phyloP scores from a whole-genome alignment of 2,329 filamentous ascomycete genomes.

The Arthrobotrys sinensis region DNA sequence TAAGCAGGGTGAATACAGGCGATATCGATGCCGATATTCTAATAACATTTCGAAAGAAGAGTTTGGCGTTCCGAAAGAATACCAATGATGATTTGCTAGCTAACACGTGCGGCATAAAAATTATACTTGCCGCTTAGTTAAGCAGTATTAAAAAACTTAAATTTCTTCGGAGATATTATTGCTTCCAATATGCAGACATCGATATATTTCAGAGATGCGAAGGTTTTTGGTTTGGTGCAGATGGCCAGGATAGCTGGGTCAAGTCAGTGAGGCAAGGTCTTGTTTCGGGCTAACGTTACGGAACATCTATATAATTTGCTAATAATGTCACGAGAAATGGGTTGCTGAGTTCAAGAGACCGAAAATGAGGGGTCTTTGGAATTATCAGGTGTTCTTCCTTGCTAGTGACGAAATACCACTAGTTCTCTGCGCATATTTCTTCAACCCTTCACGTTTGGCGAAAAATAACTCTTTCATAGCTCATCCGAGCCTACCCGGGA shows the following conservation, averaged over 20 bases:
- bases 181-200: constrained; percentile 35
- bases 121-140: constrained; percentile 37
- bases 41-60: no score
- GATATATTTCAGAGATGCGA: neutral
- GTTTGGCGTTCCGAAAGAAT: no score
- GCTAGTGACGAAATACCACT: constrained; percentile 16
- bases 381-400: constrained; percentile 9
- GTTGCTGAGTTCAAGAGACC: neutral
- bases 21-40: neutral
- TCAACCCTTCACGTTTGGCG: constrained; percentile 42
- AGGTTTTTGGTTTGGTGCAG: neutral
- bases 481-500: constrained; percentile 59
- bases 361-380: neutral
- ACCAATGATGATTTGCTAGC: no score
- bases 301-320: neutral
- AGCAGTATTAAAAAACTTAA: constrained; percentile 28
- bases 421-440: neutral
- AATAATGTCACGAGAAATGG: constrained; percentile 9
- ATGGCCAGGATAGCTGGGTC: neutral
- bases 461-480: constrained; percentile 34
- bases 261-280: neutral
- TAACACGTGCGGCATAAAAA: neutral
- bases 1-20: neutral
- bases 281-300: constrained; percentile 20
- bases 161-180: constrained; percentile 38